A percentile compares a stretch with the other conserved stretches of the same genome.
Evolutionary conservation across 148 eudicot species (phyloP).

Genomic region (Silene latifolia): DNA sequence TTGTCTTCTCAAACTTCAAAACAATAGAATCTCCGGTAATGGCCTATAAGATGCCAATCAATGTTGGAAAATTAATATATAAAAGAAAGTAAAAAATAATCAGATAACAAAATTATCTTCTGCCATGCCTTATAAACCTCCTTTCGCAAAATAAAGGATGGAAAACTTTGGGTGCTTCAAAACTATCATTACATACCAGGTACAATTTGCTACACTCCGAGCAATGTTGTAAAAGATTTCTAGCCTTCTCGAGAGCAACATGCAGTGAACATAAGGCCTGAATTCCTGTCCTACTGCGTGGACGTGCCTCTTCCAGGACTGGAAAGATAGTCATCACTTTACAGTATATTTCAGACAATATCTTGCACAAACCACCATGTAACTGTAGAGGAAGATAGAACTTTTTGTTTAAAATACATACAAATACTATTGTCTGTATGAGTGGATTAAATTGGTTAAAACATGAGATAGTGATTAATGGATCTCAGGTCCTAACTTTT

Average conservation of each 20-base stretch:
- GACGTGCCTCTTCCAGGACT: constrained; percentile 83
- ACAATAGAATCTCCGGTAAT: constrained; percentile 91
- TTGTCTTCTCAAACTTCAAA: constrained; percentile 84
- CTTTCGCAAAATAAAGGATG: background rate
- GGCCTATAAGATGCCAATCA: constrained; percentile 54
- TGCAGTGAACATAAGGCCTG: constrained; percentile 92
- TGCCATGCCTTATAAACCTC: background rate
- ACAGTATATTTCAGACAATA: constrained; percentile 57
- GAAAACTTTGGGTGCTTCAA: background rate
- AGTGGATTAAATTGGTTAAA: background rate
- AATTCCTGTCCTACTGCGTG: constrained; percentile 90
- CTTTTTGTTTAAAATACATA: background rate
- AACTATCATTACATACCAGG: constrained; percentile 51
- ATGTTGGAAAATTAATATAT: constrained; percentile 11
- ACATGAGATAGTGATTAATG: background rate
- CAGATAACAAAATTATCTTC: background rate
- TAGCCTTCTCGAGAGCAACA: constrained; percentile 88
- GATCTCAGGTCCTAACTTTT: background rate
- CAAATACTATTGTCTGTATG: background rate
- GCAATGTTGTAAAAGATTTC: constrained; percentile 84
- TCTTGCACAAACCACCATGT: constrained; percentile 92
- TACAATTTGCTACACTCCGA: constrained; percentile 91
- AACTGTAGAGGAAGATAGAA: constrained; percentile 47
- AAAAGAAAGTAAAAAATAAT: background rate
- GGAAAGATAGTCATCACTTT: constrained; percentile 81